phyloP scores from a whole-genome alignment of 2,329 filamentous ascomycete species.

The Colletotrichum sp. region DNA sequence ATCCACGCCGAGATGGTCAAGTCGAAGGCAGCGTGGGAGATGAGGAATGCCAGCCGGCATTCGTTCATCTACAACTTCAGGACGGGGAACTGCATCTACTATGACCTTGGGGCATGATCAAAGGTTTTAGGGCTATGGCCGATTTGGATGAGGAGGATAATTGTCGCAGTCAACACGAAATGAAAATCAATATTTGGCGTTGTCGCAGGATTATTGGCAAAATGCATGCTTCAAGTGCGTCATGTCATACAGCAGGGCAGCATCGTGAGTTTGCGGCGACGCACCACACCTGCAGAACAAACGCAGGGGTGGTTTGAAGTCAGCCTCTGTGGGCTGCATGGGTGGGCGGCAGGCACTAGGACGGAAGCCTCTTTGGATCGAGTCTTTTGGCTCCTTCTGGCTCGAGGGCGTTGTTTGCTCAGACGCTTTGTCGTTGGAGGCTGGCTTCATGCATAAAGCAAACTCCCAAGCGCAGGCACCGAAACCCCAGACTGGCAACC shows the following conservation, averaged over 20 bases:
- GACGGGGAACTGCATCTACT: slow-evolving; percentile 83
- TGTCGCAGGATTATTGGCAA: neutral
- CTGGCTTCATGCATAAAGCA: slow-evolving; percentile 3
- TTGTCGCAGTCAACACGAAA: neutral
- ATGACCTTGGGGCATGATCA: slow-evolving; percentile 68
- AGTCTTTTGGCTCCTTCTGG: neutral
- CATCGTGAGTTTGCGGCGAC: neutral
- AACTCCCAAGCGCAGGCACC: neutral
- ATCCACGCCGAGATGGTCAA: slow-evolving; percentile 76
- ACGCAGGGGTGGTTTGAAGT: slow-evolving; percentile 7
- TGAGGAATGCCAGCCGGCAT: slow-evolving; percentile 62
- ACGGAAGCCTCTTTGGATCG: slow-evolving; percentile 7
- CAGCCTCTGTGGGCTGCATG: neutral
- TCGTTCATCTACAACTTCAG: slow-evolving; percentile 93
- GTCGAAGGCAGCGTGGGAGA: slow-evolving; percentile 65
- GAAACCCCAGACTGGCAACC: neutral
- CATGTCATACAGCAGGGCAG: neutral
- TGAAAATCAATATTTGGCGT: neutral
- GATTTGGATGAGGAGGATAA: neutral
- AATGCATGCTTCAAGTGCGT: neutral
- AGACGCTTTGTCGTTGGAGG: neutral
- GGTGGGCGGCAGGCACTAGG: neutral
- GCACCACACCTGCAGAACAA: neutral
- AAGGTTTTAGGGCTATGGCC: neutral
- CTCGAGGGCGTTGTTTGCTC: neutral